Evolutionary conservation across 371 early-diverging fungal genomes (phyloP), one percentile per base, ranked within the genome.

Genomic region (Neoconidiobolus thromboides): DNA sequence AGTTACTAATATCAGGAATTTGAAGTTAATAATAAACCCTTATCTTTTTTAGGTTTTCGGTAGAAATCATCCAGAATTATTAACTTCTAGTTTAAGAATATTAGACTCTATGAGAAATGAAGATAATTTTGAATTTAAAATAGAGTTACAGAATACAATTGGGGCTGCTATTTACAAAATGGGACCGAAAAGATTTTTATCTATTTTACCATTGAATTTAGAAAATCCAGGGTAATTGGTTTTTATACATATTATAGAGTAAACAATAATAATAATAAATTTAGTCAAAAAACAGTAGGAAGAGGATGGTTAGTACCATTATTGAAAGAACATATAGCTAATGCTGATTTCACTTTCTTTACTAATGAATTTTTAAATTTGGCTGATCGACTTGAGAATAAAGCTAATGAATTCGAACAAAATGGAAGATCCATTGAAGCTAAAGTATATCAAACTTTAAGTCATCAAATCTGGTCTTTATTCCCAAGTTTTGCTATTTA

Each of bases 381-480:
- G 41, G 86, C 83, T 12, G 82, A 87, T 53, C 76, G 80, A 37
- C 75, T 94, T 36, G 71, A 76, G n/a, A 71, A 75, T 37, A 82
- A 81, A 64, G 76, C 78, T 36, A 75, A 75, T 39, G 72, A 67
- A 36, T 83, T 84, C 61, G 71, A 74, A 54, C 71, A 73, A 38
- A 72, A 80, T 51, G 83, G 79, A 48, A 71, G 79, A 26, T 79
- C 72, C 38, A 74, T 88, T 62, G 88, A 91, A 75, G 84, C 89
- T 62, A 95, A 96, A 71, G 79, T 96, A 46, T 91, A 86, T 66
- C 85, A 84, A 57, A 91, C 94, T 0, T 71, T 96, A 48, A 79
- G 76, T 37, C 76, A 82, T 41, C 97, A 96, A 71, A 78, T 92
- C 48, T 96, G 95, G 90, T 79, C 82, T 39, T 69, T 93, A 52